Evolutionary conservation across 345 rosid genomes (phyloP), one percentile per base, ranked within the genome.

Genomic region (Xanthoceras sorbifolium): DNA sequence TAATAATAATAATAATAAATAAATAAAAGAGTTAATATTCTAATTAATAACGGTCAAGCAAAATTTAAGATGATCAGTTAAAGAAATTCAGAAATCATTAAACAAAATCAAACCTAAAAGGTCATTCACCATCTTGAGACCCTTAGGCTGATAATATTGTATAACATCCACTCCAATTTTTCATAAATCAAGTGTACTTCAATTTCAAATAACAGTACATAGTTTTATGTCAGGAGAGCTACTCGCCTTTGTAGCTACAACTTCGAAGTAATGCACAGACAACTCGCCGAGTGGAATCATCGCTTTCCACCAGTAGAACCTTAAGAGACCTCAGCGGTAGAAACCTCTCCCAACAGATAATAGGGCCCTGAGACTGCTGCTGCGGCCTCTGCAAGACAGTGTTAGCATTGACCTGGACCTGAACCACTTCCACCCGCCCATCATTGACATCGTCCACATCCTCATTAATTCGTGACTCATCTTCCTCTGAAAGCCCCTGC

Each of bases 301-400:
- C 89, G 22, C 66, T 78, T 78, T 87, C 90, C 42, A 79, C 90
- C 76, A 87, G 65, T 23, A 87, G 80, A 75, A 87, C 87, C 79
- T 84, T 87, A 9, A 87, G 69, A 63, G 87, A 74, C 63, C 78
- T 75, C 44, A 72, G 32, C 11, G 87, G 82, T 44, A 86, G 73
- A 76, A 86, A 82, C 73, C 75, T 81, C 74, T 86, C 82, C 89
- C 84, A 79, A 5, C 54, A 14, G 57, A 80, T 76, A 50, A 63
- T 10, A 74, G 86, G 75, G 62, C 76, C 83, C 54, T 59, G 81
- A 60, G 78, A 26, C 64, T 76, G 84, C 26, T 77, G 82, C 42
- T 77, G 84, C 3, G 61, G 48, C 55, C 73, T 84, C 62, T 67
- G 76, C 54, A 67, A 42, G 64, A 64, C 70, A 81, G 60, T 42